Conservation (phyloP, 371 early-diverging fungal genomes). For the Mucor sp. region DNA sequence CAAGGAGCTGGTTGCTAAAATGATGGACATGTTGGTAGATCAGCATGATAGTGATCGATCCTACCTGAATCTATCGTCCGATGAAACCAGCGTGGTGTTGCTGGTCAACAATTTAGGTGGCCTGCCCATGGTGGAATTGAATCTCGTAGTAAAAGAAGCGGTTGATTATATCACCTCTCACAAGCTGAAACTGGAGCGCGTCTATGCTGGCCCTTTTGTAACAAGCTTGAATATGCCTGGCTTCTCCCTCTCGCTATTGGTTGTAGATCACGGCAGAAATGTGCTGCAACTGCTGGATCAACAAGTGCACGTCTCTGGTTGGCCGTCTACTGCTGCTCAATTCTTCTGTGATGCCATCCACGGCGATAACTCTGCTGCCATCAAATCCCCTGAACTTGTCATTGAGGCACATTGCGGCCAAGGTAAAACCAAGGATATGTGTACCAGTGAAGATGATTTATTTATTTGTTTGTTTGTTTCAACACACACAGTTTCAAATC, state of each 20-base stretch:
- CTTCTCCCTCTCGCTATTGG: constrained; percentile 63
- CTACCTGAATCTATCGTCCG: constrained; percentile 27
- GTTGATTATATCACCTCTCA: constrained; percentile 33
- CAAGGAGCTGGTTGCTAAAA: constrained; percentile 47
- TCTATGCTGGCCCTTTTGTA: constrained; percentile 69
- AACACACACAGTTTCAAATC: constrained; percentile 4
- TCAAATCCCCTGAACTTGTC: not conserved
- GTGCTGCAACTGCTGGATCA: constrained; percentile 49
- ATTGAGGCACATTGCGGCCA: not conserved
- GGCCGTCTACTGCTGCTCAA: constrained; percentile 43
- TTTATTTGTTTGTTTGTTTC: not conserved
- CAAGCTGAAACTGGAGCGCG: constrained; percentile 49
- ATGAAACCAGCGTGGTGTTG: constrained; percentile 47
- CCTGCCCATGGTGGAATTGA: constrained; percentile 68
- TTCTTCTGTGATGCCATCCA: constrained; percentile 8
- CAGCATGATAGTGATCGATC: constrained; percentile 51
- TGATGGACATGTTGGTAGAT: constrained; percentile 59
- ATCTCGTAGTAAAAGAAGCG: constrained; percentile 68
- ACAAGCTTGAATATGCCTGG: constrained; percentile 83
- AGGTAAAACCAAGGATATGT: not conserved
- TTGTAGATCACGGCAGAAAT: constrained; percentile 33
- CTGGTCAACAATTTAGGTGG: constrained; percentile 86
- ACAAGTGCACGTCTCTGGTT: constrained; percentile 57
- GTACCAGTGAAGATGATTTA: no score
- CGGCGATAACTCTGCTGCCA: not conserved